Base-by-base conservation (phyloP, 2,329 filamentous ascomycete genomes). In the Fusarium gaditjirri region DNA sequence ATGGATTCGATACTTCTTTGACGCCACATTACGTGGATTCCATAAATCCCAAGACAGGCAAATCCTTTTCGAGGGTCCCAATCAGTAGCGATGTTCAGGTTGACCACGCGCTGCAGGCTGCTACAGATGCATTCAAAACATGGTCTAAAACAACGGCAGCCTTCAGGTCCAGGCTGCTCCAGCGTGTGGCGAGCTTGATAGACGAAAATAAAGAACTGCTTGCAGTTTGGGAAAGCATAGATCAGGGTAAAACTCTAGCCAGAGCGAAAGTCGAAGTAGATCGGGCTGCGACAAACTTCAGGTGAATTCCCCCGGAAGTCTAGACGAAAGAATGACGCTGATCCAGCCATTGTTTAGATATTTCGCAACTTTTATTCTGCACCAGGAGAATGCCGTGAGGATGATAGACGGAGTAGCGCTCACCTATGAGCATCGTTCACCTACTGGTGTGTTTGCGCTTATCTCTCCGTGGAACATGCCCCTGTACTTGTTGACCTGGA, bases 281-380 rank as follows among this genome's bases (percentile, higher is more conserved):
- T 9, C 42, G 42, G 17, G 42, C 42, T 27, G 42, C 23, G 42
- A 44, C 42, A 13, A 44, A 44, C 19, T 44, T 27, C 42, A 44
- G 42, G 23, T 44, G 3, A 13, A 6, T 25, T 3, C 0, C 12
- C 0, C 5, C 16, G 7, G 6, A 25, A 12, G 16, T 12, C 7
- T 43, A 8, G 7, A 25, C 10, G 8, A 16, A 43, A 16, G 1
- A 19, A 7, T 25, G 1, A 9, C 7, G 4, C 23, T 43, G 8
- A 43, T 3, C 3, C 3, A 6, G 7, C 1, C 3, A 8, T 43
- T 3, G 1, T 4, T 19, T 13, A 25, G 23, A 19, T 44, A 44
- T 6, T 44, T 44, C 8, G 5, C 42, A 3, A 44, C 23, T 19
- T 44, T 44, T 13, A 27, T 44, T 27, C 11, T 44, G 8, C 42